phyloP scores from a whole-genome alignment of 163 green algal species.

The Prototheca wickerhamii region DNA sequence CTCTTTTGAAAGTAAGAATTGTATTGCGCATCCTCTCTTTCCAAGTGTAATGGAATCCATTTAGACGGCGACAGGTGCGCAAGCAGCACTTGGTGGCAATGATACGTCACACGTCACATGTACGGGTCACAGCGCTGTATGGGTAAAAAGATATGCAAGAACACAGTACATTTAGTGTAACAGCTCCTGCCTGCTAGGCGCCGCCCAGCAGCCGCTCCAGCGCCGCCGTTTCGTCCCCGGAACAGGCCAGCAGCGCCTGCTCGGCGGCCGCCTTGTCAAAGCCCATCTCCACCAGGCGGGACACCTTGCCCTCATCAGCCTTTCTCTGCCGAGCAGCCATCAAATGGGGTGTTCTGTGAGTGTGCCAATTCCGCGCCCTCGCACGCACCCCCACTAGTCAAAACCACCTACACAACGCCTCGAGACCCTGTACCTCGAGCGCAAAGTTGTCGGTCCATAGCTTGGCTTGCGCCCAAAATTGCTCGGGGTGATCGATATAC shows the following conservation, averaged over 20 bases:
- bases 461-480: conserved; percentile 59
- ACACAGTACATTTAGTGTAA: too few species aligned
- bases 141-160: too few species aligned
- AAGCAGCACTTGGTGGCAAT: too few species aligned
- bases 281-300: conserved; percentile 71
- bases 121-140: too few species aligned
- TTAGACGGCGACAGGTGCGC: too few species aligned
- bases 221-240: conserved; percentile 65
- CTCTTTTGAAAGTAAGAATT: too few species aligned
- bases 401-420: not conserved
- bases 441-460: conserved; percentile 50
- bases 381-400: not conserved
- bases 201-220: conserved; percentile 51
- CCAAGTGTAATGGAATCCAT: too few species aligned
- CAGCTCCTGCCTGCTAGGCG: not conserved
- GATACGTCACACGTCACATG: too few species aligned
- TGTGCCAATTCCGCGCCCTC: too few species aligned
- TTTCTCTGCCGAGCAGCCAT: conserved; percentile 17
- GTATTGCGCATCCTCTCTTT: too few species aligned
- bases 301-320: conserved; percentile 35
- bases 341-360: not conserved
- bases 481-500: conserved; percentile 54
- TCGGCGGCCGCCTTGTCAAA: conserved; percentile 43
- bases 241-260: conserved; percentile 39
- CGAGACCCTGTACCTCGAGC: conserved; percentile 5